These are phyloP conservation scores for Euphorbia schlechtendalii DNA, from an alignment of 441 rosid genomes.

Conservation along the genomic window DNA sequence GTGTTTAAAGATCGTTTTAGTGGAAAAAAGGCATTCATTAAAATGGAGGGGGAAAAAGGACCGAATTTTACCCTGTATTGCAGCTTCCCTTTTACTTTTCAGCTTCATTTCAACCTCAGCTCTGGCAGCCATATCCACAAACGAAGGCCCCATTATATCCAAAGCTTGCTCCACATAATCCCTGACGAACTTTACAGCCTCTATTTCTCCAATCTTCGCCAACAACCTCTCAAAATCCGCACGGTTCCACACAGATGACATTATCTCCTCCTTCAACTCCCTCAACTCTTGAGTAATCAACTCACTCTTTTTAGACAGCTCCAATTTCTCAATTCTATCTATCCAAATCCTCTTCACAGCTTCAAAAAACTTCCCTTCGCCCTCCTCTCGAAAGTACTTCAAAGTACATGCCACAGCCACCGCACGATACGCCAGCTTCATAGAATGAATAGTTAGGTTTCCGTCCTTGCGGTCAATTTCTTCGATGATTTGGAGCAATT, in stretches of 20 bases:
- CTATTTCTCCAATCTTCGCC: slow-evolving; percentile 22
- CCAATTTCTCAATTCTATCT: slow-evolving; percentile 26
- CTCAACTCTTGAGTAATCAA: slow-evolving; percentile 30
- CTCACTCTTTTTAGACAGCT: slow-evolving; percentile 19
- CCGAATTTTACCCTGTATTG: neutral
- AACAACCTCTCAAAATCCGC: slow-evolving; percentile 17
- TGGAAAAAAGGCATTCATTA: no score
- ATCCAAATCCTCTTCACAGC: slow-evolving; percentile 40
- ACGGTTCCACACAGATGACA: slow-evolving; percentile 29
- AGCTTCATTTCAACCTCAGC: slow-evolving; percentile 14
- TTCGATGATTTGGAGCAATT: slow-evolving; percentile 39
- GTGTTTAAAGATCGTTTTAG: no score
- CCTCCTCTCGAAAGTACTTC: slow-evolving; percentile 25
- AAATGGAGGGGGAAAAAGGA: no score
- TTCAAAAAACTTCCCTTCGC: slow-evolving; percentile 18
- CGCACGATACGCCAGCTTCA: slow-evolving; percentile 44
- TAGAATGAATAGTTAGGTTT: slow-evolving; percentile 24
- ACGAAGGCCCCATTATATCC: slow-evolving; percentile 27
- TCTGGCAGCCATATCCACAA: slow-evolving; percentile 22
- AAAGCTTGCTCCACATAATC: slow-evolving; percentile 35
- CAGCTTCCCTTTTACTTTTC: neutral
- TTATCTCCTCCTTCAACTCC: slow-evolving; percentile 26
- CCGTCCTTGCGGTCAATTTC: slow-evolving; percentile 33
- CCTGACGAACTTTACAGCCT: slow-evolving; percentile 27
- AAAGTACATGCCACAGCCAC: slow-evolving; percentile 52